Conservation (phyloP, 805 yeast species). For the Millerago galiae region DNA sequence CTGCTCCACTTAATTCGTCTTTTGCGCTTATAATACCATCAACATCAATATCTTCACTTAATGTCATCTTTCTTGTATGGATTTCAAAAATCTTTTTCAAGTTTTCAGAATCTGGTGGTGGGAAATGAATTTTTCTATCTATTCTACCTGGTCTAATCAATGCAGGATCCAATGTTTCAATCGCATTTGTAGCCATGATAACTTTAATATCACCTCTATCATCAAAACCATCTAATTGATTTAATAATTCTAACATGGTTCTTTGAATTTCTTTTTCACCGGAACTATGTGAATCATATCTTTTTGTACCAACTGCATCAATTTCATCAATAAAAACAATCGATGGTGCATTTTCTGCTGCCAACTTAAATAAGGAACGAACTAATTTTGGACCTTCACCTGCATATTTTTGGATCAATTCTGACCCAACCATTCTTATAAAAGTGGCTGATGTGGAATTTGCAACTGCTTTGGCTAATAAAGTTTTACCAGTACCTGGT, state of each 20-base stretch:
- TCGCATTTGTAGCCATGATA: constrained; percentile 95
- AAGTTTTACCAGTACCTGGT: constrained; percentile 96
- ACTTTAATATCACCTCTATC: constrained; percentile 97
- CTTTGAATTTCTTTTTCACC: constrained; percentile 97
- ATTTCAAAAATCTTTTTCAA: constrained; percentile 88
- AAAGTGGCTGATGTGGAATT: constrained; percentile 96
- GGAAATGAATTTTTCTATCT: constrained; percentile 91
- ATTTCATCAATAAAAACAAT: constrained; percentile 97
- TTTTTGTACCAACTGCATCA: constrained; percentile 98
- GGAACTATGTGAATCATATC: constrained; percentile 84
- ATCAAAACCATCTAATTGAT: constrained; percentile 95
- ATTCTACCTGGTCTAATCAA: constrained; percentile 95
- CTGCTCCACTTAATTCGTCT: constrained; percentile 96
- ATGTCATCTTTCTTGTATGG: constrained; percentile 90
- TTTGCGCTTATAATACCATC: constrained; percentile 85
- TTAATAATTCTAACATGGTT: constrained; percentile 92
- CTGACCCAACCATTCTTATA: constrained; percentile 93
- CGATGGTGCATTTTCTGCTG: constrained; percentile 97
- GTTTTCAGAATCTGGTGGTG: constrained; percentile 89
- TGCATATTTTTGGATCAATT: constrained; percentile 89
- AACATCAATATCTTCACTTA: constrained; percentile 80
- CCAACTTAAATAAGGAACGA: constrained; percentile 92
- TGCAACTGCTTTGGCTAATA: constrained; percentile 96
- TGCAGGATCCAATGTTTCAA: constrained; percentile 93
- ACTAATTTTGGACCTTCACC: constrained; percentile 97